Evolutionary conservation across 331 rosid genomes (phyloP).

Genomic region (Telfairia occidentalis): DNA sequence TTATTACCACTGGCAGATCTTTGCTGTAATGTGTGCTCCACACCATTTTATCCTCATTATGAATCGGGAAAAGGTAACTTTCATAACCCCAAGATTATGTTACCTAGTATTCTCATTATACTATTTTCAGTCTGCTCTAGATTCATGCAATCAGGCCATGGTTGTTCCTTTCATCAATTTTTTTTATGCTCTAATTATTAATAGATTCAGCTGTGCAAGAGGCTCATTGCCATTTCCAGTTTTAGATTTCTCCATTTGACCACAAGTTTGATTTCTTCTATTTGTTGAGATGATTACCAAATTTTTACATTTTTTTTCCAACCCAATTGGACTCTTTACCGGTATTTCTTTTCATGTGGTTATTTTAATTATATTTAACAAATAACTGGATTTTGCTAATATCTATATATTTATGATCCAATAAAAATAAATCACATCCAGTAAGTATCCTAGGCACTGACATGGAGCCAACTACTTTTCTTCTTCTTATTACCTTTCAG

Average conservation of each 20-base stretch:
- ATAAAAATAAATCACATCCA: neutral
- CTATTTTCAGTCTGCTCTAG: conserved; percentile 3
- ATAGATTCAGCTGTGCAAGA: neutral
- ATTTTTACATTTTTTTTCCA: neutral
- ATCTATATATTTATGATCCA: neutral
- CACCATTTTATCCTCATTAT: conserved; percentile 16
- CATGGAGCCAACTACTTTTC: neutral
- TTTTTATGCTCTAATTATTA: conserved; percentile 1
- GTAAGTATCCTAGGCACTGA: conserved; percentile 2
- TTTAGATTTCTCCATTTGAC: neutral
- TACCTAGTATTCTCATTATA: conserved; percentile 2
- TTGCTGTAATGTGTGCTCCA: conserved; percentile 21
- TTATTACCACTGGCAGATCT: conserved; percentile 17
- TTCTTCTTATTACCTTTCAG: neutral
- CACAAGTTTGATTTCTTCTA: neutral
- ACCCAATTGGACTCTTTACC: neutral
- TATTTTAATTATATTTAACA: neutral
- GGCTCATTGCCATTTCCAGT: neutral
- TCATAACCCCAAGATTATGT: conserved; percentile 1
- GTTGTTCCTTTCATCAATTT: neutral
- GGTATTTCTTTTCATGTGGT: neutral
- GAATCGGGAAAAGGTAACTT: conserved; percentile 14
- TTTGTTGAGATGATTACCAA: neutral
- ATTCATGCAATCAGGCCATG: conserved; percentile 1
- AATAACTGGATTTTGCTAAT: neutral